Evolutionary conservation across 2,329 filamentous ascomycete species (phyloP), one percentile per base, ranked within the genome.

Genomic region (Hymenoscyphus infarciens): DNA sequence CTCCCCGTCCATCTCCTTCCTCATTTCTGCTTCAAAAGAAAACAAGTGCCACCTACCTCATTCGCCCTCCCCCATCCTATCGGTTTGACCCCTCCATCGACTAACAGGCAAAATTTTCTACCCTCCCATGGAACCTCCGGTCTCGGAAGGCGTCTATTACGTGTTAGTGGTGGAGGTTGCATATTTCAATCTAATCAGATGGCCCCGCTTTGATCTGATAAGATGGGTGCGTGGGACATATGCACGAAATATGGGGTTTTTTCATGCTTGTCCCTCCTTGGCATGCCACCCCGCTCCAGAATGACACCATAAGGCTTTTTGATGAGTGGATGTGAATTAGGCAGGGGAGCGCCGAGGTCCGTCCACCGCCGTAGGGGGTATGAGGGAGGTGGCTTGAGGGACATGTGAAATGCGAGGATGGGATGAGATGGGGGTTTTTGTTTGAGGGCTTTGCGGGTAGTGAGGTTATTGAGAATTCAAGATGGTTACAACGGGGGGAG

Each of bases 181-280:
- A 35, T 45, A 16, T 3, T 49, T 49, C 19, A 52, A 52, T 52
- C 45, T 52, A 52, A 52, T 52, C 45, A 52, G 45, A 52, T 52
- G 45, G 45, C 10, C 10, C 45, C 45, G 22, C 45, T 25, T 52
- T 25, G 45, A 52, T 52, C 45, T 52, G 45, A 52, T 52, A 52
- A 52, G 45, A 52, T 52, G 45, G 45, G 45, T 52, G 45, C 45
- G 45, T 22, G 45, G 45, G 39, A n/a, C n/a, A n/a, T n/a, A n/a
- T n/a, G n/a, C n/a, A n/a, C n/a, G n/a, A 45, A 45, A 45, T n/a
- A 22, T 45, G 39, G 39, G 39, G 39, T 5, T 15, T 5, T 15
- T 5, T 13, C 29, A 31, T 31, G 29, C 29, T 33, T 6, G 31
- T 33, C 31, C 31, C 31, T 33, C 31, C 31, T 33, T 33, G 31